Conservation (phyloP, 768 basidiomycete genomes). For the Fistulinella prunicolor region DNA sequence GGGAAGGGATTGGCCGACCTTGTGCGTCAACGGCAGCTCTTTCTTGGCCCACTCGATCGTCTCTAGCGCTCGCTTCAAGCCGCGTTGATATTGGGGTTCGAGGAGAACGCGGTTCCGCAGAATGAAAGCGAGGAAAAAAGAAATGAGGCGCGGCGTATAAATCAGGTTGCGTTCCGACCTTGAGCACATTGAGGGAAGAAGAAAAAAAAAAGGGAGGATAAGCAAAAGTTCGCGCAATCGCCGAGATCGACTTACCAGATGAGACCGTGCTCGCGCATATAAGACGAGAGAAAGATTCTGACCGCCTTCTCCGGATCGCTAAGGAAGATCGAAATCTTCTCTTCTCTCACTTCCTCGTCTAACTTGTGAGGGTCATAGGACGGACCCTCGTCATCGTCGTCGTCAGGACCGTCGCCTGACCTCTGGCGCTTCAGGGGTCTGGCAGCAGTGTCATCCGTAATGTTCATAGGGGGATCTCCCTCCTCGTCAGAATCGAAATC, state of each 20-base stretch:
- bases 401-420: constrained; percentile 7
- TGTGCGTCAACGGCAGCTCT: constrained; percentile 43
- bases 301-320: constrained; percentile 55
- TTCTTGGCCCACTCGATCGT: constrained; percentile 39
- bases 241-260: constrained; percentile 64
- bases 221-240: no score
- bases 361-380: constrained; percentile 31
- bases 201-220: not conserved
- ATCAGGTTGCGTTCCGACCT: constrained; percentile 50
- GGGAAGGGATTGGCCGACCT: constrained; percentile 38
- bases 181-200: not conserved
- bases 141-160: constrained; percentile 51
- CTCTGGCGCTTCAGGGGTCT: constrained; percentile 28
- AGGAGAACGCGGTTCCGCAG: constrained; percentile 52
- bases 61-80: constrained; percentile 45
- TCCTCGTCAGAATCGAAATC: constrained; percentile 28
- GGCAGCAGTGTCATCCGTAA: not conserved
- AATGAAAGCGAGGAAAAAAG: constrained; percentile 62
- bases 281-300: constrained; percentile 68
- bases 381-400: constrained; percentile 33
- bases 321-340: constrained; percentile 52
- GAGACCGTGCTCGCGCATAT: constrained; percentile 64
- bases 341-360: constrained; percentile 38
- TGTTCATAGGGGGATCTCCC: not conserved
- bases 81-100: constrained; percentile 44